Evolutionary conservation across 495 filamentous ascomycete genomes (phyloP), one percentile per base, ranked within the genome.

Genomic region (Penicillium longicatenatum): DNA sequence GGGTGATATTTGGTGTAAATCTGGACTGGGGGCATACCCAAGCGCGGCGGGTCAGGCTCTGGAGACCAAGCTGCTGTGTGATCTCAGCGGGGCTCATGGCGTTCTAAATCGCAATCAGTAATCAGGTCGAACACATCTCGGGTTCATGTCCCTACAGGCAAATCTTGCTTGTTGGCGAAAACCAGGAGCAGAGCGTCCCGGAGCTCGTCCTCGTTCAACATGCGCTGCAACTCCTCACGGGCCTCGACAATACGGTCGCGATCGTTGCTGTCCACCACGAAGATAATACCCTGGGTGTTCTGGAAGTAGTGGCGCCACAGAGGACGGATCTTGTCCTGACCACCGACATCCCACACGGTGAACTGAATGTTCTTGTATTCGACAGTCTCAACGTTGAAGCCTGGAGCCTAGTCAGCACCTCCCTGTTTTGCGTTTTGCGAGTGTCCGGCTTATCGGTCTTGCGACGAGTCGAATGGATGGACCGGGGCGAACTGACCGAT

Each of bases 291-390:
- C 81, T 99, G 94, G 62, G 94, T 99, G 82, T 99, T 99, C 83
- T 99, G 94, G 90, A 97, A 99, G 79, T 99, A 99, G 83, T 99
- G 94, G 81, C 94, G 89, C 94, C 94, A 99, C 71, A 99, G 82
- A 70, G 94, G 94, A 76, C 94, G 87, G 76, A 99, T 99, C 90
- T 99, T 99, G 84, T 99, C 94, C 84, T 99, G 94, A 73, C 94
- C 94, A 83, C 94, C 94, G 72, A 99, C 94, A 86, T 99, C 94
- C 94, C 94, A 99, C 76, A 99, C 94, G 74, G 94, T 99, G 83
- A 99, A 99, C 75, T 97, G 93, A 75, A 99, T 97, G 85, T 99
- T 98, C 87, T 97, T 97, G 83, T 98, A 99, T 75, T 97, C 95
- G 78, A 99, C 95, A 44, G 94, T 98, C 86, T 99, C 94, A 75